These are phyloP conservation scores for Suillus plorans DNA, from an alignment of 768 basidiomycete genomes.

Conservation along the genomic window DNA sequence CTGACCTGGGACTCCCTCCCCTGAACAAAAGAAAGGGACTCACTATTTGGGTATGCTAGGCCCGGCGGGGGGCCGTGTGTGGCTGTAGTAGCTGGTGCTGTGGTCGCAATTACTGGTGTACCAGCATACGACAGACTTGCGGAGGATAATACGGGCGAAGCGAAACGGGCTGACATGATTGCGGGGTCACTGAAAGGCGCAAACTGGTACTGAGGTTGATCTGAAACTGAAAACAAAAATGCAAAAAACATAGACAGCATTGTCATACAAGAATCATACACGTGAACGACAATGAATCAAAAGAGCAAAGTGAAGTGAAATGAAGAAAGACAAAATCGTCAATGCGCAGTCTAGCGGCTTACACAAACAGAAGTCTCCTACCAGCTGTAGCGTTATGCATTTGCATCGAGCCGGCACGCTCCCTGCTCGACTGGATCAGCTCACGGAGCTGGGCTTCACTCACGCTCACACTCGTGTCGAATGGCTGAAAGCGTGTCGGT, in stretches of 20 bases:
- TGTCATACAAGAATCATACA: constrained; percentile 14
- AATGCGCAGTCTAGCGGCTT: constrained; percentile 19
- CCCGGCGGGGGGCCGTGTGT: constrained; percentile 65
- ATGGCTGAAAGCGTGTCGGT: constrained; percentile 53
- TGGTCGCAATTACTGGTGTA: constrained; percentile 6
- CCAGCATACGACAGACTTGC: constrained; percentile 14
- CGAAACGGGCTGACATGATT: constrained; percentile 75
- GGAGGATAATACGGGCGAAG: constrained; percentile 36
- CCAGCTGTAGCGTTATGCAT: constrained; percentile 38
- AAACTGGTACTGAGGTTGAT: constrained; percentile 36
- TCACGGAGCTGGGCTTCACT: constrained; percentile 79
- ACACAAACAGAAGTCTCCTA: constrained; percentile 48
- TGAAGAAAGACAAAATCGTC: constrained; percentile 26
- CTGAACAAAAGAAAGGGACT: constrained; percentile 58
- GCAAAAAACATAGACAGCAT: constrained; percentile 12
- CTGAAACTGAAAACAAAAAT: constrained; percentile 29
- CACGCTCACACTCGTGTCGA: constrained; percentile 48
- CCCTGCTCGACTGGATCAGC: constrained; percentile 70
- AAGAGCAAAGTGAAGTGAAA: constrained; percentile 23
- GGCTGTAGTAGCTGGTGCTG: constrained; percentile 7
- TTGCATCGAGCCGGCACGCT: constrained; percentile 42
- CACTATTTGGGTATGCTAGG: constrained; percentile 56
- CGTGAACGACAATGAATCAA: constrained; percentile 15
- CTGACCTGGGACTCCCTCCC: constrained; percentile 79
- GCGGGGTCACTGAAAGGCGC: constrained; percentile 68